A percentile compares a stretch with the other conserved stretches of the same genome.
Evolutionary conservation across 345 rosid species (phyloP).

Genomic region (Euphorbia lathyris): DNA sequence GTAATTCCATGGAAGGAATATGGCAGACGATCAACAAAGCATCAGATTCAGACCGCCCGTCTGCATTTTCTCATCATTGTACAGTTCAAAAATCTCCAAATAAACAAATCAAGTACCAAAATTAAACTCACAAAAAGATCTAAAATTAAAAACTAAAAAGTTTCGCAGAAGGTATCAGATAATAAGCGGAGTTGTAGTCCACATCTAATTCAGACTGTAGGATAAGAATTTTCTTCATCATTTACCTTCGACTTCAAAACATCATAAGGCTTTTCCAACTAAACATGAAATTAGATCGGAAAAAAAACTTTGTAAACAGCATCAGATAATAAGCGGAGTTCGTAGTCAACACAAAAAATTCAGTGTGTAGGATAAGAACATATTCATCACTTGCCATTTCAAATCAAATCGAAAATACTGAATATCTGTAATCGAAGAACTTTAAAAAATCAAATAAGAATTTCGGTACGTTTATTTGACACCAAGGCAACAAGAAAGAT

Average conservation of each 20-base stretch:
- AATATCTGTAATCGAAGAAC: not conserved
- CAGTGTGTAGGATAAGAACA: conserved; percentile 51
- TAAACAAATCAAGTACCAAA: not conserved
- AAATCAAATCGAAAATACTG: not conserved
- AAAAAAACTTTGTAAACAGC: conserved; percentile 13
- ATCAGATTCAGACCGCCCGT: conserved; percentile 94
- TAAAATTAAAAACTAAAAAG: not conserved
- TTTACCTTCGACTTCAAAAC: conserved; percentile 28
- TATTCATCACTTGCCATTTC: conserved; percentile 42
- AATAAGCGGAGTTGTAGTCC: conserved; percentile 46
- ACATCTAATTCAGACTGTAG: conserved; percentile 55
- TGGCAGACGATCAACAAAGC: conserved; percentile 85
- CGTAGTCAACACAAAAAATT: conserved; percentile 33
- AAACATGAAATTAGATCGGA: not conserved
- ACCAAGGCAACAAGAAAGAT: conserved; percentile 34
- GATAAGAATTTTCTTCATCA: conserved; percentile 49
- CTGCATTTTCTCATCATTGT: conserved; percentile 76
- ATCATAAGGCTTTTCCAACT: not conserved
- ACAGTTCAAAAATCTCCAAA: not conserved
- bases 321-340: conserved; percentile 64
- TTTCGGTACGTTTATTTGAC: conserved; percentile 60
- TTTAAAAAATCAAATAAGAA: not conserved
- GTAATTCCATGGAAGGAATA: conserved; percentile 40
- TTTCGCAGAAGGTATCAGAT: conserved; percentile 46
- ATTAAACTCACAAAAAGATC: not conserved